Evolutionary conservation across 495 filamentous ascomycete genomes (phyloP).

Genomic region (Daldinia loculata): DNA sequence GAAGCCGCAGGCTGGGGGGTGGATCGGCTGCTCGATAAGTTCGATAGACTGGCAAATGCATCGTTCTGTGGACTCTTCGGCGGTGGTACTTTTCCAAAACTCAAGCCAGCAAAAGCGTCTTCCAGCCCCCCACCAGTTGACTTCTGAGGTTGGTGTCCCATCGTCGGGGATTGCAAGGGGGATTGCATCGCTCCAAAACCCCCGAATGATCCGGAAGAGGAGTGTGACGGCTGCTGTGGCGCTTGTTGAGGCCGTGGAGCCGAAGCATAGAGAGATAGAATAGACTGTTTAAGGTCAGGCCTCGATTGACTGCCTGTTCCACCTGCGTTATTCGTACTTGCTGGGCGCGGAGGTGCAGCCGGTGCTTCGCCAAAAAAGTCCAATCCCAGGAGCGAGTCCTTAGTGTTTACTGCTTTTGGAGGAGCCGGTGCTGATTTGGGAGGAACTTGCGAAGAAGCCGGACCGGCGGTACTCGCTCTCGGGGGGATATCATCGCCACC

Average conservation of each 20-base stretch:
- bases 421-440: constrained; percentile 70
- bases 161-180: constrained; percentile 55
- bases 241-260: constrained; percentile 73
- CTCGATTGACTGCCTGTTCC: constrained; percentile 71
- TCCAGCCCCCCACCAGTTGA: constrained; percentile 75
- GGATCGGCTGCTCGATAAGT: constrained; percentile 62
- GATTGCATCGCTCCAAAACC: constrained; percentile 76
- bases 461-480: constrained; percentile 65
- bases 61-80: constrained; percentile 64
- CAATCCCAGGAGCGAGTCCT: constrained; percentile 91
- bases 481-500: constrained; percentile 56
- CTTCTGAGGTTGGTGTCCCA: constrained; percentile 53
- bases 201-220: constrained; percentile 52
- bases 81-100: constrained; percentile 68
- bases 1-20: constrained; percentile 64
- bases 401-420: constrained; percentile 59
- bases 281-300: constrained; percentile 96
- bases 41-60: constrained; percentile 77
- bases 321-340: constrained; percentile 72
- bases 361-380: constrained; percentile 86
- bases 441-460: constrained; percentile 72
- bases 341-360: constrained; percentile 72
- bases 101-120: constrained; percentile 87
- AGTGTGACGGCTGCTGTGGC: constrained; percentile 61
- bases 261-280: constrained; percentile 92